These are phyloP conservation scores for Suaeda aralocaspica DNA, from an alignment of 148 eudicot genomes.

Conservation along the genomic window DNA sequence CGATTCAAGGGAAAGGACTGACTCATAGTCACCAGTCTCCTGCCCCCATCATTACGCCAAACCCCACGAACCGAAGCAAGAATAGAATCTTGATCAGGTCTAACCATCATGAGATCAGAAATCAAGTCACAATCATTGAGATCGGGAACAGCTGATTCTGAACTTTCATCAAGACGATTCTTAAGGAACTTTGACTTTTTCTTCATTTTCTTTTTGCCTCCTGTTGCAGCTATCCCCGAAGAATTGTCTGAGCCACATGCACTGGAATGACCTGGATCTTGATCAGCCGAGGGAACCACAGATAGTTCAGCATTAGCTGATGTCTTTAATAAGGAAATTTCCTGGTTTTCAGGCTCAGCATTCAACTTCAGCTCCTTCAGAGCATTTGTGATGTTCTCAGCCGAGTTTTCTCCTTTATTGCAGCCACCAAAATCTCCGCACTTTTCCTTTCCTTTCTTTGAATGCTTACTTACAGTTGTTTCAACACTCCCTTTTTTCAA, in stretches of 20 bases:
- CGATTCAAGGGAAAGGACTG: constrained; percentile 18
- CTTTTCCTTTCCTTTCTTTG: constrained; percentile 64
- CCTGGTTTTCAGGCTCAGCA: constrained; percentile 39
- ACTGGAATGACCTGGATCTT: constrained; percentile 12
- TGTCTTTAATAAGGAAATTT: constrained; percentile 40
- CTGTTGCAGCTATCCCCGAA: constrained; percentile 23
- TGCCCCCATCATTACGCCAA: constrained; percentile 76
- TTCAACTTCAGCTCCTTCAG: constrained; percentile 52
- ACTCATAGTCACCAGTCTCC: constrained; percentile 42
- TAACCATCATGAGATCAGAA: constrained; percentile 25
- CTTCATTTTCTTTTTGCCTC: constrained; percentile 46
- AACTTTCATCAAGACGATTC: constrained; percentile 64
- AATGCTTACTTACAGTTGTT: constrained; percentile 25
- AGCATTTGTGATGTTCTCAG: constrained; percentile 37
- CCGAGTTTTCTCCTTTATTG: constrained; percentile 31
- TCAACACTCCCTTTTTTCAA: constrained; percentile 25
- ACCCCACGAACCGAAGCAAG: constrained; percentile 58
- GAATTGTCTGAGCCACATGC: constrained; percentile 22
- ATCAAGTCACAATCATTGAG: constrained; percentile 29
- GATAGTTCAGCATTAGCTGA: constrained; percentile 16
- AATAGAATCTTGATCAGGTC: constrained; percentile 24
- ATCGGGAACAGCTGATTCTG: constrained; percentile 42
- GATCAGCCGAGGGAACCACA: not conserved
- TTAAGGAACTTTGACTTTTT: constrained; percentile 61
- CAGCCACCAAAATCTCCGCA: constrained; percentile 28